Conservation (phyloP, 352 stramenopile genomes). For the Halophytophthora batemanensis region DNA sequence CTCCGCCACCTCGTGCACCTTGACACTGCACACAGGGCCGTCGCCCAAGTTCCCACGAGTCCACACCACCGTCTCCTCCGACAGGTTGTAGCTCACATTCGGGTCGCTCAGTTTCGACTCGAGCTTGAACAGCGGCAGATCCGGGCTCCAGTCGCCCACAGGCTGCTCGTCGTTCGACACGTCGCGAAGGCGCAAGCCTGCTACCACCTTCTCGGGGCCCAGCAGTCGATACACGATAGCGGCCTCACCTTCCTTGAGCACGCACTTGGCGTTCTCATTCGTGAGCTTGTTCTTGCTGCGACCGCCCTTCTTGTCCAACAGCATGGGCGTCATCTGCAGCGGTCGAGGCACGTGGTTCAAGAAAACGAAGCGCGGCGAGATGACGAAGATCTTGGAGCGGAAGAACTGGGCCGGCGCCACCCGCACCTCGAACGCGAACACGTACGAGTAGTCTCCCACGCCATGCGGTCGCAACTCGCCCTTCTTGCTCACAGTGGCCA, state of each 20-base stretch:
- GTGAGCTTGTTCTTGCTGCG: constrained; percentile 28
- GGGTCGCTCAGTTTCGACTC: constrained; percentile 38
- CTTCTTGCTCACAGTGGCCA: constrained; percentile 72
- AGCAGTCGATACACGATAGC: constrained; percentile 65
- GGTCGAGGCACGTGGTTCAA: constrained; percentile 57
- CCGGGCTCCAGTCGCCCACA: constrained; percentile 58
- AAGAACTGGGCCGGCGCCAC: constrained; percentile 80
- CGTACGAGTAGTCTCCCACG: constrained; percentile 55
- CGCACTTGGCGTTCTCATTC: constrained; percentile 33
- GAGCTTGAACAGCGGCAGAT: constrained; percentile 43
- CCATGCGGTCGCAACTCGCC: constrained; percentile 53
- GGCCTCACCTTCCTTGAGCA: constrained; percentile 49
- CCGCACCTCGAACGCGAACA: constrained; percentile 79
- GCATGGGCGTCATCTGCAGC: constrained; percentile 69
- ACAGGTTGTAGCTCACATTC: constrained; percentile 40
- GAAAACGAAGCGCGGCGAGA: constrained; percentile 77
- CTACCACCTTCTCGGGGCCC: constrained; percentile 70
- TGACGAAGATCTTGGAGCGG: constrained; percentile 75
- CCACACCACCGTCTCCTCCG: constrained; percentile 58
- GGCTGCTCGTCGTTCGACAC: constrained; percentile 41
- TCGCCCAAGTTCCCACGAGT: constrained; percentile 66
- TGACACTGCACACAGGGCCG: constrained; percentile 67
- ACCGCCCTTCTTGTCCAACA: constrained; percentile 73
- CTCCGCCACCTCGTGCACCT: constrained; percentile 54
- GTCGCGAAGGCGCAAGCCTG: constrained; percentile 65